These are phyloP conservation scores for Phylloporus gajari DNA, from an alignment of 1,284 basidiomycete species.

Conservation along the genomic window DNA sequence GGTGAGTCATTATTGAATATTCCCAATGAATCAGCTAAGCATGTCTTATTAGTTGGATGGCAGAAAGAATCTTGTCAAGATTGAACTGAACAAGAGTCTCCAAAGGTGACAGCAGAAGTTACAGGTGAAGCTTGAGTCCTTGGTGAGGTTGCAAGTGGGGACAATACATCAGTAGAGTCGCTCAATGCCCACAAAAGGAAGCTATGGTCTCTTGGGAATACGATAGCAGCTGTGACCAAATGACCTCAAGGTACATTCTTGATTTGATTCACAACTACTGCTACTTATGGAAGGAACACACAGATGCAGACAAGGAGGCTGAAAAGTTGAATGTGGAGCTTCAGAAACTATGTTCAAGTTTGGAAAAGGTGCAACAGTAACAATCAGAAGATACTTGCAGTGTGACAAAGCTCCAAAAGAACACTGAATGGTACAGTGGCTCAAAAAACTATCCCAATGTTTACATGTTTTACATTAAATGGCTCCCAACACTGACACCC, in stretches of 20 bases:
- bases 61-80: slow-evolving; percentile 85
- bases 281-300: slow-evolving; percentile 5
- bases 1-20: slow-evolving; percentile 55
- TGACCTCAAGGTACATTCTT: slow-evolving; percentile 70
- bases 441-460: too few species aligned
- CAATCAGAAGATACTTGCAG: slow-evolving; percentile 88
- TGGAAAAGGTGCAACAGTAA: slow-evolving; percentile 84
- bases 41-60: slow-evolving; percentile 70
- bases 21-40: slow-evolving; percentile 9
- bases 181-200: slow-evolving; percentile 77
- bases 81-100: slow-evolving; percentile 92
- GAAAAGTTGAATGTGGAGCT: slow-evolving; percentile 76
- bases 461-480: too few species aligned
- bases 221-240: slow-evolving; percentile 72
- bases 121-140: slow-evolving; percentile 77
- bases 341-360: slow-evolving; percentile 67
- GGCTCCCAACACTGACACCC: too few species aligned
- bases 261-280: neutral
- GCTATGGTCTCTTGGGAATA: slow-evolving; percentile 69
- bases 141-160: slow-evolving; percentile 72
- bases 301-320: slow-evolving; percentile 75
- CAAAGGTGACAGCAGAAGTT: slow-evolving; percentile 83
- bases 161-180: slow-evolving; percentile 67
- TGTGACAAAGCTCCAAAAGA: slow-evolving; percentile 92
- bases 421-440: slow-evolving; percentile 93